phyloP scores from a whole-genome alignment of 768 basidiomycete genomes.

The Collybia nuda region DNA sequence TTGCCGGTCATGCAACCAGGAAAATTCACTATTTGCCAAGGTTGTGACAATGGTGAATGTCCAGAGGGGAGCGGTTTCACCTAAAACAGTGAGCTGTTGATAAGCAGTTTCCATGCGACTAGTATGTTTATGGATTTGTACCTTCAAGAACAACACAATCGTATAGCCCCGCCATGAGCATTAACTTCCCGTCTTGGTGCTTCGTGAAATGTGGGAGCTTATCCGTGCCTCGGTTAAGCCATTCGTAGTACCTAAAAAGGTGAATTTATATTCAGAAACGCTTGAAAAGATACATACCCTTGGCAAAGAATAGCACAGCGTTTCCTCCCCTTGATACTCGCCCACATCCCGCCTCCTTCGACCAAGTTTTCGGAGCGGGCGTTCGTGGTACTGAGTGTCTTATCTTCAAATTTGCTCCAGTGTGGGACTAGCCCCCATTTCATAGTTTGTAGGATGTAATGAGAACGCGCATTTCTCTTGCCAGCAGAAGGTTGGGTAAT shows the following conservation, averaged over 20 bases:
- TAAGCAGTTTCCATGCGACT: neutral
- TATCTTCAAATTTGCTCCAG: constrained; percentile 76
- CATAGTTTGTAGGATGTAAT: constrained; percentile 75
- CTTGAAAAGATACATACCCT: constrained; percentile 37
- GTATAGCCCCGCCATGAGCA: constrained; percentile 89
- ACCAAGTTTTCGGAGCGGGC: constrained; percentile 83
- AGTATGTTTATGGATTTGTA: constrained; percentile 17
- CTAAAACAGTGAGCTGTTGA: constrained; percentile 27
- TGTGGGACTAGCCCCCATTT: constrained; percentile 89
- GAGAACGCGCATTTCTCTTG: neutral
- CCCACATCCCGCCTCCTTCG: constrained; percentile 84
- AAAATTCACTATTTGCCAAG: constrained; percentile 60
- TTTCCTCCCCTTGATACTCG: constrained; percentile 72
- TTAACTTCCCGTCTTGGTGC: constrained; percentile 57
- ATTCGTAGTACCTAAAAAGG: constrained; percentile 81
- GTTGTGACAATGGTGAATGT: constrained; percentile 94
- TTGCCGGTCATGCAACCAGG: constrained; percentile 91
- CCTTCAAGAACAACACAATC: constrained; percentile 72
- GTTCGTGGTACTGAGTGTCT: constrained; percentile 81
- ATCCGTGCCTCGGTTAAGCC: constrained; percentile 81
- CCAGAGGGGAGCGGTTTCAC: constrained; percentile 57
- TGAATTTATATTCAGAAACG: neutral
- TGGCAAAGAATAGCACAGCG: constrained; percentile 85
- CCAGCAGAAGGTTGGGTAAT: neutral
- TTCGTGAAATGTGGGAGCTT: constrained; percentile 84